Percentiles rank a stretch among this genome's conserved stretches.
phyloP scores from a whole-genome alignment of 768 basidiomycete species.

The Cystofilobasidium macerans region DNA sequence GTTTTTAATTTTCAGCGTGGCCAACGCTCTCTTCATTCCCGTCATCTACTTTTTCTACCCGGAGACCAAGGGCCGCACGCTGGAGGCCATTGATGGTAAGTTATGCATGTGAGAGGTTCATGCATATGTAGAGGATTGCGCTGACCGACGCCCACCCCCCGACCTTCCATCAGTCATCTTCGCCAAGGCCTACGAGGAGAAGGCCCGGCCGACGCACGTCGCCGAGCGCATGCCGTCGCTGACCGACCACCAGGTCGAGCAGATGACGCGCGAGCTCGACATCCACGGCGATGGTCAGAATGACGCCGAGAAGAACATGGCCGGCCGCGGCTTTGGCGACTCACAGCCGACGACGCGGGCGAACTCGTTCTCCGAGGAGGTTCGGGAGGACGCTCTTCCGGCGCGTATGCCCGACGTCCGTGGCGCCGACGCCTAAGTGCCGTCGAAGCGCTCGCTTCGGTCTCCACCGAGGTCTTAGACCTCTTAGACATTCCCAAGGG shows the following conservation, averaged over 20 bases:
- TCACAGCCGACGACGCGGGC: neutral
- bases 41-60: conserved; percentile 36
- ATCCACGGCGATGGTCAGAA: conserved; percentile 6
- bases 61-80: conserved; percentile 36
- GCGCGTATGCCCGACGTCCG: neutral
- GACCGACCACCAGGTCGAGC: conserved; percentile 37
- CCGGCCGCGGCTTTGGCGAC: conserved; percentile 1
- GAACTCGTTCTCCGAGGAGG: conserved; percentile 7
- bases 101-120: no score
- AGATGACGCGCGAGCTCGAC: conserved; percentile 36
- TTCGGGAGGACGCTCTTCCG: neutral
- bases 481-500: no score
- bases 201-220: conserved; percentile 35
- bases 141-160: no score
- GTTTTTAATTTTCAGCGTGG: conserved; percentile 38
- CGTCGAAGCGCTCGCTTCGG: neutral
- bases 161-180: no score
- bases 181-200: conserved; percentile 38
- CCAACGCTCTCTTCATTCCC: conserved; percentile 37
- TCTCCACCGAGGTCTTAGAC: neutral
- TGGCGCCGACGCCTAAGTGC: neutral
- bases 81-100: conserved; percentile 42
- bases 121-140: conserved; percentile 39
- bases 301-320: neutral
- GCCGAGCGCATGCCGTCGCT: conserved; percentile 37